A percentile compares a stretch with the other conserved stretches of the same genome.
phyloP scores from a whole-genome alignment of 176 grass and related monocot genomes.

The Oryza officinalis region DNA sequence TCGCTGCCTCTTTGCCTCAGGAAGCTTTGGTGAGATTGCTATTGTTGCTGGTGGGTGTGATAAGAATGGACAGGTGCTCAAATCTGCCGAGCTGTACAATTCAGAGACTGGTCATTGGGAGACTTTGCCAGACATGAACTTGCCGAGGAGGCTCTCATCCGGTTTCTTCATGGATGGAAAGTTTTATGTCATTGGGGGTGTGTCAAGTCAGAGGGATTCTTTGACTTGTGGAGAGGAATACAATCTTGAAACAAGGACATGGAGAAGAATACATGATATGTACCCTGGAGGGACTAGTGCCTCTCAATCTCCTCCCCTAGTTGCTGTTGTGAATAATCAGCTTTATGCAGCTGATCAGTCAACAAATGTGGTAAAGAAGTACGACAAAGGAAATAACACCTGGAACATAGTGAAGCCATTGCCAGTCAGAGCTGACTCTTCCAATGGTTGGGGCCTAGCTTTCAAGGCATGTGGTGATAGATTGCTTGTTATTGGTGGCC shows the following conservation, averaged over 20 bases:
- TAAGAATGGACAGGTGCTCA: slow-evolving; percentile 58
- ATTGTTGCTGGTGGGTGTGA: slow-evolving; percentile 88
- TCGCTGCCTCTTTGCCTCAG: slow-evolving; percentile 80
- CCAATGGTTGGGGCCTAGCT: slow-evolving; percentile 85
- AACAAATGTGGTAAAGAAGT: slow-evolving; percentile 84
- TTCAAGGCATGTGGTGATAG: slow-evolving; percentile 83
- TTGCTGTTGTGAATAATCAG: slow-evolving; percentile 94
- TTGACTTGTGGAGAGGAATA: slow-evolving; percentile 92
- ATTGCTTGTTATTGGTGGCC: slow-evolving; percentile 74
- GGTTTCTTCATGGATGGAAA: slow-evolving; percentile 97
- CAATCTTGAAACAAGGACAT: slow-evolving; percentile 67
- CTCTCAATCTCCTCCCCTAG: slow-evolving; percentile 77
- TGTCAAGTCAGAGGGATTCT: slow-evolving; percentile 61
- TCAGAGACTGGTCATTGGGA: slow-evolving; percentile 75
- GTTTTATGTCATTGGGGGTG: slow-evolving; percentile 89
- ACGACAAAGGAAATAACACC: slow-evolving; percentile 78
- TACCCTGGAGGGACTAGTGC: slow-evolving; percentile 72
- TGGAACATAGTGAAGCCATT: slow-evolving; percentile 80
- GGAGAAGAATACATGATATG: slow-evolving; percentile 82
- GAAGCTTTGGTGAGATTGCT: slow-evolving; percentile 72
- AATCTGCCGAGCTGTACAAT: slow-evolving; percentile 83
- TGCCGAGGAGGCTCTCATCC: slow-evolving; percentile 67
- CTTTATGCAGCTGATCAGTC: slow-evolving; percentile 81
- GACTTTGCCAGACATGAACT: slow-evolving; percentile 76
- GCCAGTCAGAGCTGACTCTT: slow-evolving; percentile 84